Evolutionary conservation across 1,284 basidiomycete genomes (phyloP).

Genomic region (Tilletia walkeri): DNA sequence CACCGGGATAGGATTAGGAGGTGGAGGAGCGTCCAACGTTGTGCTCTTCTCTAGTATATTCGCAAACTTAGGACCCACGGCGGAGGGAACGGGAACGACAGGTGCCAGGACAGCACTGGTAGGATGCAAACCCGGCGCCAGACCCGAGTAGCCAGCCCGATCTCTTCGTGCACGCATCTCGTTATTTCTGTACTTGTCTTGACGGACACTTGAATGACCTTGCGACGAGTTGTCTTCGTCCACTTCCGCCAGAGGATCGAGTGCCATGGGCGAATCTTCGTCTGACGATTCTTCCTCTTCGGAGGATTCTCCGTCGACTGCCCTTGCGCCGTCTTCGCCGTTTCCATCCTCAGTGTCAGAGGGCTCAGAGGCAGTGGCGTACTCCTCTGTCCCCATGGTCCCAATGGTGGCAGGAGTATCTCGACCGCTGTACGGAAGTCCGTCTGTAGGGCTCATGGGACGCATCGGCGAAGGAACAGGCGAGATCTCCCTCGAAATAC

Average conservation of each 20-base stretch:
- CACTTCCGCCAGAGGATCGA: conserved; percentile 3
- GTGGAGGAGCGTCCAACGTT: no score
- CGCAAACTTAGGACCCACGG: background rate
- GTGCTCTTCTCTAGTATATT: background rate
- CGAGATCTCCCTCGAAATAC: background rate
- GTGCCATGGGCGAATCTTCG: background rate
- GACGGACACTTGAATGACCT: background rate
- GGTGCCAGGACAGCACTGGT: no score
- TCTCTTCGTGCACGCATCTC: conserved; percentile 2
- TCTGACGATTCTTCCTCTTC: background rate
- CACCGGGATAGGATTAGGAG: background rate
- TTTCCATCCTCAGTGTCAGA: background rate
- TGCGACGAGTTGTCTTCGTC: conserved; percentile 11
- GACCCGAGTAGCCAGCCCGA: background rate
- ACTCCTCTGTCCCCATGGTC: background rate
- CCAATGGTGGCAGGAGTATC: background rate
- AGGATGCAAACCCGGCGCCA: conserved; percentile 3
- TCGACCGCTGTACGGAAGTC: background rate
- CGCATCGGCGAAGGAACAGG: background rate
- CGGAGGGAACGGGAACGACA: no score
- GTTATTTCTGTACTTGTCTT: background rate
- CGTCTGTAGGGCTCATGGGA: background rate
- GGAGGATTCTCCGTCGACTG: conserved; percentile 2
- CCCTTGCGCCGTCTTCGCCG: background rate
- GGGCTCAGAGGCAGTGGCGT: conserved; percentile 9